A percentile compares a stretch with the other conserved stretches of the same genome.
phyloP scores from a whole-genome alignment of 2,329 filamentous ascomycete genomes.

The Fusarium avenaceum region DNA sequence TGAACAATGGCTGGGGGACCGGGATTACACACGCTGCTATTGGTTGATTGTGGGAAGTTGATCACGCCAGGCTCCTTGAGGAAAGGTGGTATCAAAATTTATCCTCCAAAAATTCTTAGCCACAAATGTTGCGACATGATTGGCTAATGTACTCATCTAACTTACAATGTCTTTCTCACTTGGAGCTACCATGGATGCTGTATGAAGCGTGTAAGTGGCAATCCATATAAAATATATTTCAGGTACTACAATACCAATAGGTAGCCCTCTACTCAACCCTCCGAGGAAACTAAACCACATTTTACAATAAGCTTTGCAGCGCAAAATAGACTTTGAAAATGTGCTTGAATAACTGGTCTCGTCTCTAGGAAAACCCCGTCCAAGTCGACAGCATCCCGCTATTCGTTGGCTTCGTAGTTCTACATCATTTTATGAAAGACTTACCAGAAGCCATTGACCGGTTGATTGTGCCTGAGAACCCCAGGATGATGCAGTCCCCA shows the following conservation, averaged over 20 bases:
- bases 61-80: not conserved
- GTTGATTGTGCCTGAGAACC: too few relatives aligned
- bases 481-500: too few relatives aligned
- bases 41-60: not conserved
- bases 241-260: not conserved
- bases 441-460: too few relatives aligned
- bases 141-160: not conserved
- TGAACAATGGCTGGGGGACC: constrained; percentile 15
- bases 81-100: constrained; percentile 7
- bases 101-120: not conserved
- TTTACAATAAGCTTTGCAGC: too few relatives aligned
- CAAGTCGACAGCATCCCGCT: too few relatives aligned
- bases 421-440: too few relatives aligned
- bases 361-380: too few relatives aligned
- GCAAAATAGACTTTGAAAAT: too few relatives aligned
- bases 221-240: not conserved
- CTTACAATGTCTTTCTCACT: not conserved
- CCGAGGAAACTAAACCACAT: too few relatives aligned
- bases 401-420: too few relatives aligned
- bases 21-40: not conserved
- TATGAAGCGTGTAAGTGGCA: not conserved
- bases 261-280: too few relatives aligned
- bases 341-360: too few relatives aligned
- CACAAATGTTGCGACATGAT: not conserved
- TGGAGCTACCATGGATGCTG: not conserved